Percentiles rank a stretch among this genome's conserved stretches.
These are phyloP conservation scores for Erythrobasidium yunnanense DNA, from an alignment of 768 basidiomycete genomes.

Conservation along the genomic window DNA sequence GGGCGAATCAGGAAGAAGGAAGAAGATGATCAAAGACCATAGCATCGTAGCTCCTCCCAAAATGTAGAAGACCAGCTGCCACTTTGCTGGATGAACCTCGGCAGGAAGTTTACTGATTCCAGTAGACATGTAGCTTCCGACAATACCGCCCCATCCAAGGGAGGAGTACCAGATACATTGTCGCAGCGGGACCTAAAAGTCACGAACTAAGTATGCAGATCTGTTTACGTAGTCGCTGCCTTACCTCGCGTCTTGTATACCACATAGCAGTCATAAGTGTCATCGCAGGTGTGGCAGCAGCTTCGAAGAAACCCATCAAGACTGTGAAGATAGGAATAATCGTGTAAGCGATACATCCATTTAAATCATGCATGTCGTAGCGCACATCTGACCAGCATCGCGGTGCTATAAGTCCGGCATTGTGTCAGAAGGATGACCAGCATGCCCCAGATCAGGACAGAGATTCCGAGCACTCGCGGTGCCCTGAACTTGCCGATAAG, in stretches of 20 bases:
- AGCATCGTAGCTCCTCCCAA: background rate
- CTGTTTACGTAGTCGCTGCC: too few relatives aligned
- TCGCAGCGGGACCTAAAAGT: background rate
- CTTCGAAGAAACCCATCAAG: background rate
- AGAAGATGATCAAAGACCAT: background rate
- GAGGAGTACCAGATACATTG: slow-evolving; percentile 5
- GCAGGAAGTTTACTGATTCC: background rate
- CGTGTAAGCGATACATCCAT: too few relatives aligned
- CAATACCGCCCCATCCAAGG: background rate
- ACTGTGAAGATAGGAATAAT: too few relatives aligned
- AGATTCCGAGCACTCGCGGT: background rate
- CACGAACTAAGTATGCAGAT: too few relatives aligned
- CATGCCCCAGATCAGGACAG: background rate
- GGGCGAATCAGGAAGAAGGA: background rate
- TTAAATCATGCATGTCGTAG: too few relatives aligned
- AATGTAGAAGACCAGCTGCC: background rate
- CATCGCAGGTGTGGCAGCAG: background rate
- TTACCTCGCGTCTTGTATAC: background rate
- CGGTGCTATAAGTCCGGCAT: background rate
- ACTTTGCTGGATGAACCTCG: background rate
- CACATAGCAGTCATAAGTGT: background rate
- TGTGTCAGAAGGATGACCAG: background rate
- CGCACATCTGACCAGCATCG: background rate
- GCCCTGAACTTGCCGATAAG: background rate
- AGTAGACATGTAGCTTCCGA: background rate